Percentiles rank a stretch among this genome's conserved stretches.
Evolutionary conservation across 768 basidiomycete genomes (phyloP).

Genomic region (Tricholoma terreum): DNA sequence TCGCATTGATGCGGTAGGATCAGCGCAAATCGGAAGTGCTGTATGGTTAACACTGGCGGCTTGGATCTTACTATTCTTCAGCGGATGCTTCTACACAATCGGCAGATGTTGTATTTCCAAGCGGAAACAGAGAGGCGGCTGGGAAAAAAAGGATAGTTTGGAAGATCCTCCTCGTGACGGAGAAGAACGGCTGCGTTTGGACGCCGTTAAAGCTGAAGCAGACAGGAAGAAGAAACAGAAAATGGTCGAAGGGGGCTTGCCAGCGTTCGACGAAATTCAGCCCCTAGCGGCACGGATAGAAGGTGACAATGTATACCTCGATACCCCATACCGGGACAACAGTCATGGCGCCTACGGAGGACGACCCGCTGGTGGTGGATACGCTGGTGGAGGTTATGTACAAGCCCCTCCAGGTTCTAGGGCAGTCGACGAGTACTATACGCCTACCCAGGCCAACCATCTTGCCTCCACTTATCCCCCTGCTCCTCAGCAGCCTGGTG

Average conservation of each 20-base stretch:
- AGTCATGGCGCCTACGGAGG: slow-evolving; percentile 28
- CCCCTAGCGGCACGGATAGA: slow-evolving; percentile 63
- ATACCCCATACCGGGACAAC: slow-evolving; percentile 40
- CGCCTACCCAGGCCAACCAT: slow-evolving; percentile 29
- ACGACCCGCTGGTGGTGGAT: slow-evolving; percentile 27
- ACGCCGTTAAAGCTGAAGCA: slow-evolving; percentile 83
- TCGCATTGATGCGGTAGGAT: slow-evolving; percentile 77
- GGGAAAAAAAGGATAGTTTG: slow-evolving; percentile 33
- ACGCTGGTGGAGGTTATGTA: slow-evolving; percentile 58
- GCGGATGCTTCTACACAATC: slow-evolving; percentile 81
- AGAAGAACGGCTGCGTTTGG: slow-evolving; percentile 67
- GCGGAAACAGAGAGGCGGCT: slow-evolving; percentile 38
- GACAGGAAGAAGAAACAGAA: slow-evolving; percentile 74
- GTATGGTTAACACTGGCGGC: slow-evolving; percentile 90
- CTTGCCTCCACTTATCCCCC: slow-evolving; percentile 37
- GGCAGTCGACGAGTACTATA: slow-evolving; percentile 75
- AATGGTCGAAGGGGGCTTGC: slow-evolving; percentile 62
- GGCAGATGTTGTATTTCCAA: slow-evolving; percentile 82
- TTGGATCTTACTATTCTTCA: slow-evolving; percentile 84
- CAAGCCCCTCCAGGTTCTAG: slow-evolving; percentile 62
- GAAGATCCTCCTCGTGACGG: slow-evolving; percentile 26
- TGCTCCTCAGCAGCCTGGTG: slow-evolving; percentile 41
- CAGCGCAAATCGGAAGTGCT: slow-evolving; percentile 80
- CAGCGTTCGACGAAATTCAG: slow-evolving; percentile 71
- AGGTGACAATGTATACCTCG: slow-evolving; percentile 53